Evolutionary conservation across 352 stramenopile genomes (phyloP).

Genomic region (Phytophthora ramorum): DNA sequence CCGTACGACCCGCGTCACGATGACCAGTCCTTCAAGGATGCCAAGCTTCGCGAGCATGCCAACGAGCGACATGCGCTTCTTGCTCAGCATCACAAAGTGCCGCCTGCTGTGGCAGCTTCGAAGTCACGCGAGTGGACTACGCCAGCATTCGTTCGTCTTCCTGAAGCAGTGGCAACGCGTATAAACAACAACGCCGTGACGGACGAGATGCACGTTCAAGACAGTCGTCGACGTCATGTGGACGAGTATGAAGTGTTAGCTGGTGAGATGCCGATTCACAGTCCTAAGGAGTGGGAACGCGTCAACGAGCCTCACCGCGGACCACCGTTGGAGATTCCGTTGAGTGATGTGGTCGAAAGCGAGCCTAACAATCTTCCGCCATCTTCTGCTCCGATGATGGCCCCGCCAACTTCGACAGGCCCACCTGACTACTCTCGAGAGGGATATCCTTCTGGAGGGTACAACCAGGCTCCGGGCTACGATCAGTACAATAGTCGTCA

Average conservation of each 20-base stretch:
- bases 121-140: conserved; percentile 72
- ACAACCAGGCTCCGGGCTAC: conserved; percentile 27
- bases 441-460: conserved; percentile 32
- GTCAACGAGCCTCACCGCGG: conserved; percentile 69
- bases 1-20: conserved; percentile 59
- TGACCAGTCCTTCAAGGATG: conserved; percentile 82
- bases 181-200: conserved; percentile 41
- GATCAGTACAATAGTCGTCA: conserved; percentile 38
- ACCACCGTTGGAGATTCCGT: conserved; percentile 63
- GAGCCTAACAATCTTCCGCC: conserved; percentile 22
- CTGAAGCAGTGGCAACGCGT: conserved; percentile 59
- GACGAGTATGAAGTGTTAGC: conserved; percentile 87
- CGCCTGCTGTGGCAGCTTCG: conserved; percentile 47
- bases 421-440: conserved; percentile 27
- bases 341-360: conserved; percentile 65
- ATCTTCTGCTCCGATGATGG: conserved; percentile 28
- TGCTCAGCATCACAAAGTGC: conserved; percentile 79
- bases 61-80: conserved; percentile 74
- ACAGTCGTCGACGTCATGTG: conserved; percentile 72
- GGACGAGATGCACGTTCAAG: conserved; percentile 73
- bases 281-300: conserved; percentile 82
- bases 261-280: conserved; percentile 76
- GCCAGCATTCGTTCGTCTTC: conserved; percentile 67
- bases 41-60: conserved; percentile 86
- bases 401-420: conserved; percentile 18